These are phyloP conservation scores for Trametes punicea DNA, from an alignment of 768 basidiomycete species.

Conservation along the genomic window DNA sequence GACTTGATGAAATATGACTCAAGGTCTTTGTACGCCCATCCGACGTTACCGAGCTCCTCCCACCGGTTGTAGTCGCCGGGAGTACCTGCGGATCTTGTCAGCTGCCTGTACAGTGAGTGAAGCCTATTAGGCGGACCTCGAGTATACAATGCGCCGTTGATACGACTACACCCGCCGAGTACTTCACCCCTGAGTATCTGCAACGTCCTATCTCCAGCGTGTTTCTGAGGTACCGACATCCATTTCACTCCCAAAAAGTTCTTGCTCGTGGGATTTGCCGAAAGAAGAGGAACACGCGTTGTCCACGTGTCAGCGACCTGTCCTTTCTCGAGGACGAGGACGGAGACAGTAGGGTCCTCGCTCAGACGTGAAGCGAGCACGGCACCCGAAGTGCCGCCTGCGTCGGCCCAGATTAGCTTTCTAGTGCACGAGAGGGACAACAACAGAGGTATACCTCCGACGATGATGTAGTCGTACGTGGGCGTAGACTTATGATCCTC, in stretches of 20 bases:
- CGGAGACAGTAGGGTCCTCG: slow-evolving; percentile 48
- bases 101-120: too few species aligned
- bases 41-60: slow-evolving; percentile 27
- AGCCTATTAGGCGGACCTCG: slow-evolving; percentile 19
- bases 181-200: slow-evolving; percentile 24
- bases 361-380: slow-evolving; percentile 54
- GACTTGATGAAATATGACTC: slow-evolving; percentile 36
- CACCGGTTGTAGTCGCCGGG: slow-evolving; percentile 33
- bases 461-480: slow-evolving; percentile 32
- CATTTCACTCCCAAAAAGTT: slow-evolving; percentile 5
- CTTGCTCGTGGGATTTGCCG: slow-evolving; percentile 22
- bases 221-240: not conserved
- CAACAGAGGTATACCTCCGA: slow-evolving; percentile 28
- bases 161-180: slow-evolving; percentile 44
- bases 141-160: slow-evolving; percentile 40
- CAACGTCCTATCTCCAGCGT: not conserved
- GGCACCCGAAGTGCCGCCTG: slow-evolving; percentile 53
- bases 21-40: slow-evolving; percentile 36
- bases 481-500: too few species aligned
- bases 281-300: slow-evolving; percentile 29
- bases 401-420: not conserved
- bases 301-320: slow-evolving; percentile 12
- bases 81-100: not conserved
- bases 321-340: slow-evolving; percentile 55
- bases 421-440: not conserved